These are phyloP conservation scores for Citrullus amarus DNA, from an alignment of 306 rosid species.

Conservation along the genomic window DNA sequence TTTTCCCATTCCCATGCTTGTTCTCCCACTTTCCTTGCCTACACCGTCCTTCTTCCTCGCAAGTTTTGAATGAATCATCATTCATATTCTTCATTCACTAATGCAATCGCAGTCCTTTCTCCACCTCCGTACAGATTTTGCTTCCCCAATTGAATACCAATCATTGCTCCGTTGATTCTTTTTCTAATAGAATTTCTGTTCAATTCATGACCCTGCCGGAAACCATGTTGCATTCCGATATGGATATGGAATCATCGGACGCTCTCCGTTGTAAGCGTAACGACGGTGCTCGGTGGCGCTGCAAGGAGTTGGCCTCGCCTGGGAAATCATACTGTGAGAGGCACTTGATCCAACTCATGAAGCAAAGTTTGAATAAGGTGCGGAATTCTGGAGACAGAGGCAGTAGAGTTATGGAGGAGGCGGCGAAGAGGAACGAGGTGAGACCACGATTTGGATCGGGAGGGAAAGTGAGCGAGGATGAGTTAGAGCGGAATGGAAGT, in stretches of 20 bases:
- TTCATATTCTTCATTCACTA: background rate
- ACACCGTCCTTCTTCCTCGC: background rate
- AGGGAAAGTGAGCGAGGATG: conserved; percentile 6
- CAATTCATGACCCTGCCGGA: background rate
- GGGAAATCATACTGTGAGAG: conserved; percentile 24
- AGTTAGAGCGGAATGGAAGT: conserved; percentile 2
- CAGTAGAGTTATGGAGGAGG: background rate
- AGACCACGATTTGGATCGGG: conserved; percentile 9
- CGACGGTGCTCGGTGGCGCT: conserved; percentile 25
- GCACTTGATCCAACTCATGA: conserved; percentile 18
- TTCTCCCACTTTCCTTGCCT: background rate
- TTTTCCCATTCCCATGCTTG: background rate
- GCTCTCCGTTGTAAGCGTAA: conserved; percentile 25
- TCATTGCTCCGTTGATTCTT: background rate
- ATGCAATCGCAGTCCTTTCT: background rate
- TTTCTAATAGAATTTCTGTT: background rate
- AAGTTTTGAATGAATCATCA: background rate
- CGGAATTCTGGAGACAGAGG: conserved; percentile 4
- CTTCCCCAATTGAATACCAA: background rate
- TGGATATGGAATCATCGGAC: background rate
- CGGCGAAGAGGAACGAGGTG: conserved; percentile 14
- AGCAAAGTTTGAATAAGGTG: background rate
- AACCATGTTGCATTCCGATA: background rate
- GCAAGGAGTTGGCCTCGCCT: conserved; percentile 5
- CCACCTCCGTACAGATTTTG: background rate